Percentiles rank a stretch among this genome's conserved stretches.
Evolutionary conservation across 192 early-diverging fungal species (phyloP).

Genomic region (Chytriomyces sp.): DNA sequence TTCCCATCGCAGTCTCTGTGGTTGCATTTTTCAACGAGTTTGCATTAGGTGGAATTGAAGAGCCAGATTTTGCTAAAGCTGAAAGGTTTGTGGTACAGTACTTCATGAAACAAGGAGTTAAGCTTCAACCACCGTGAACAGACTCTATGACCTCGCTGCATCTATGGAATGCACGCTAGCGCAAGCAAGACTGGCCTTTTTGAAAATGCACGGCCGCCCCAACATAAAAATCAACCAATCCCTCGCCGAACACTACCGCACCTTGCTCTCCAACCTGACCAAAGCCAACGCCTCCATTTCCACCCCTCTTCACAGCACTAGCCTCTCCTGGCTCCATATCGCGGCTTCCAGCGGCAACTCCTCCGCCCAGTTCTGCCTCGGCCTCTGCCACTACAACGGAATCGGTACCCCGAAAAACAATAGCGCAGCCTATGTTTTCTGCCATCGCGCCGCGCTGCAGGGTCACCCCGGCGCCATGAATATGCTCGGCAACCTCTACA

Average conservation of each 20-base stretch:
- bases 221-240: conserved; percentile 50
- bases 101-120: neutral
- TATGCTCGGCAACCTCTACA: conserved; percentile 71
- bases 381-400: conserved; percentile 55
- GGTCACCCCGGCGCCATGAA: conserved; percentile 53
- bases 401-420: conserved; percentile 50
- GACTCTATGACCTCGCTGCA: conserved; percentile 40
- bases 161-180: conserved; percentile 42
- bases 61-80: conserved; percentile 35
- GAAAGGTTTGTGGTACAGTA: conserved; percentile 36
- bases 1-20: conserved; percentile 30
- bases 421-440: conserved; percentile 44
- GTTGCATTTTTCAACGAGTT: conserved; percentile 47
- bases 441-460: conserved; percentile 48
- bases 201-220: conserved; percentile 53
- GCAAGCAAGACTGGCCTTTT: conserved; percentile 49
- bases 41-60: conserved; percentile 29
- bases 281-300: neutral
- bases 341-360: conserved; percentile 44
- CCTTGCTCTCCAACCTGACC: neutral
- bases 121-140: neutral
- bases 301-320: neutral
- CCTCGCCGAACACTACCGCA: conserved; percentile 36
- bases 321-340: conserved; percentile 39
- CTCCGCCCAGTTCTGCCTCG: conserved; percentile 55